Evolutionary conservation across 345 rosid species (phyloP), one percentile per base, ranked within the genome.

Genomic region (Eucalyptus cloeziana): DNA sequence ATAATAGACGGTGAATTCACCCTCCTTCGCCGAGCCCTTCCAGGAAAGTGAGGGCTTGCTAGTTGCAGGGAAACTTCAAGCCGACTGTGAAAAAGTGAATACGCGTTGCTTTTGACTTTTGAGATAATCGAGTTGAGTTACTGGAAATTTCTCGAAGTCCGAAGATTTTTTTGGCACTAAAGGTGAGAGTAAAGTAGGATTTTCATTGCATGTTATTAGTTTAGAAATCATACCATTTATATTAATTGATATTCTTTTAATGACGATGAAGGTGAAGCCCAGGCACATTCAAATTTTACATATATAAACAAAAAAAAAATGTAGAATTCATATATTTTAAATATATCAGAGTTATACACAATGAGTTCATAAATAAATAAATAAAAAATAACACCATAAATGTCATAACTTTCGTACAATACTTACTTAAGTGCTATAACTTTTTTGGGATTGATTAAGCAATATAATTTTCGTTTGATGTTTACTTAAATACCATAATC

Each of bases 311-410:
- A 2, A 8, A 56, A 8, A 56, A 10, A 54, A 58, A 58, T 24
- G 3, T 24, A 58, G 25, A 25, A 5, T 25, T 25, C 14, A 58
- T 58, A 24, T 25, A 58, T 60, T 25, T 60, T 25, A 60, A 60
- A 0, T 60, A 25, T 25, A 0, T 60, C 13, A 11, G 1, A 60
- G 0, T 60, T 60, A 60, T 25, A 24, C n/a, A 60, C 7, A 5
- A 10, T 60, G 0, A 60, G 3, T 60, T 25, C 3, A 0, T 60
- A 58, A 27, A 5, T 25, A 17, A 50, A 51, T 0, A 2, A 7
- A 17, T 1, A 6, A 7, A 17, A 51, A 51, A 51, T 51, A 51
- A 15, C 7, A 51, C 0, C 2, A 51, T 0, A 6, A 51, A 51
- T 51, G 0, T 51, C 22, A 51, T 51, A 51, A 7, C 9, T 51